Evolutionary conservation across 371 early-diverging fungal species (phyloP), one percentile per base, ranked within the genome.

Genomic region (Saksenaea oblongispora): DNA sequence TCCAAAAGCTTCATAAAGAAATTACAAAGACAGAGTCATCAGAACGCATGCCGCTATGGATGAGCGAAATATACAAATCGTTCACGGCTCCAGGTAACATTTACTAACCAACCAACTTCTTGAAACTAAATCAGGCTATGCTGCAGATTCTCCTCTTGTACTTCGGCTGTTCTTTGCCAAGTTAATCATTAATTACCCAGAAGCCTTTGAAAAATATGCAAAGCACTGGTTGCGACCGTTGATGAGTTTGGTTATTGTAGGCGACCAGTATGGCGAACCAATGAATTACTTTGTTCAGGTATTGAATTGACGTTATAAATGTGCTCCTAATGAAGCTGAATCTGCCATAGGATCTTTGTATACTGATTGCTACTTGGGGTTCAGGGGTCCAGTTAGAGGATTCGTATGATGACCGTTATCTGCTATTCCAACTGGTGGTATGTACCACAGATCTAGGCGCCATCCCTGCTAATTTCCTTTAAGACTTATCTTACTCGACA

Each of bases 231-330:
- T 90, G 41, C 65, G 80, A 0, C 82, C 85, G 2, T 22, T 93
- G 15, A 87, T 87, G 71, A 56, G 65, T 27, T 70, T 93, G 28
- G 80, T 80, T 0, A 70, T 71, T 17, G 78, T 79, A 44, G 87
- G 84, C 0, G 66, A 75, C 11, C 44, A 67, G 31, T 90, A 78
- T 70, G 89, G 88, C n/a, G 71, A 73, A n/a, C 80, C 89, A 3
- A 78, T 90, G 69, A 90, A 88, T 56, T 90, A 88, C 59, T 83
- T 87, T 66, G 82, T 89, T 18, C 89, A 88, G 67, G 88, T 87
- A 69, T 17, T 0, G 31, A 1, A 42, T 1, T 24, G 7, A 13
- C 15, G 39, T 13, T 35, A 22, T 36, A 17, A 10, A 54, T 22
- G 4, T 47, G n/a, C 9, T 5, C 11, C 22, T 22, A 47, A 4